Evolutionary conservation across 805 yeast species (phyloP).

Genomic region (Ogataea wickerhamii): DNA sequence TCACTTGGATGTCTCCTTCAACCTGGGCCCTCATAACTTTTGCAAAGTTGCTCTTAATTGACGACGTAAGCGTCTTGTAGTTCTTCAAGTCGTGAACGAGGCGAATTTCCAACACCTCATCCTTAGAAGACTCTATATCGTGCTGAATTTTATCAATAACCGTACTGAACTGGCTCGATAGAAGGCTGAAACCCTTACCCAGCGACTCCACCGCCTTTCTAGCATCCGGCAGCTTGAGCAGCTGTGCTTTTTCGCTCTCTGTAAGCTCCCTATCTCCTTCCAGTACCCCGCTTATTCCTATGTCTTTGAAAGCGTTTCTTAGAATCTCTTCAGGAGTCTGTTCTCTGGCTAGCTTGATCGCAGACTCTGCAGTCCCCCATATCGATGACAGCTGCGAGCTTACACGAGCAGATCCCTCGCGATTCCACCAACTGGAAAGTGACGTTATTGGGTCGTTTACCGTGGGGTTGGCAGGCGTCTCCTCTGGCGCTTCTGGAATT

Average conservation of each 20-base stretch:
- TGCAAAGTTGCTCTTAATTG: slow-evolving; percentile 53
- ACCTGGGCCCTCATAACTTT: slow-evolving; percentile 65
- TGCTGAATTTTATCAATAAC: slow-evolving; percentile 38
- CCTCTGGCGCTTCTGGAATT: neutral
- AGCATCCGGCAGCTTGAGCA: slow-evolving; percentile 31
- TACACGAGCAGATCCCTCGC: slow-evolving; percentile 63
- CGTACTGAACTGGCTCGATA: slow-evolving; percentile 32
- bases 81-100: slow-evolving; percentile 67
- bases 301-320: slow-evolving; percentile 38
- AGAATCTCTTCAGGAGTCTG: slow-evolving; percentile 30
- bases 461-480: slow-evolving; percentile 2
- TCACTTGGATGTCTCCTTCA: slow-evolving; percentile 69
- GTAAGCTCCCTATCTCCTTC: slow-evolving; percentile 35
- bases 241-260: slow-evolving; percentile 27
- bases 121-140: slow-evolving; percentile 29
- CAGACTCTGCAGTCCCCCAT: slow-evolving; percentile 66
- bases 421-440: slow-evolving; percentile 71
- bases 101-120: slow-evolving; percentile 57
- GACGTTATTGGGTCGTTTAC: slow-evolving; percentile 60
- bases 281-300: slow-evolving; percentile 36
- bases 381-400: slow-evolving; percentile 57
- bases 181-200: slow-evolving; percentile 30
- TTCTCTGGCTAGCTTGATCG: slow-evolving; percentile 46
- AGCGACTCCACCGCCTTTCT: slow-evolving; percentile 36
- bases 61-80: slow-evolving; percentile 43